A percentile compares a stretch with the other conserved stretches of the same genome.
These are phyloP conservation scores for Dysphania ambrosioides DNA, from an alignment of 148 eudicot genomes.

Conservation along the genomic window DNA sequence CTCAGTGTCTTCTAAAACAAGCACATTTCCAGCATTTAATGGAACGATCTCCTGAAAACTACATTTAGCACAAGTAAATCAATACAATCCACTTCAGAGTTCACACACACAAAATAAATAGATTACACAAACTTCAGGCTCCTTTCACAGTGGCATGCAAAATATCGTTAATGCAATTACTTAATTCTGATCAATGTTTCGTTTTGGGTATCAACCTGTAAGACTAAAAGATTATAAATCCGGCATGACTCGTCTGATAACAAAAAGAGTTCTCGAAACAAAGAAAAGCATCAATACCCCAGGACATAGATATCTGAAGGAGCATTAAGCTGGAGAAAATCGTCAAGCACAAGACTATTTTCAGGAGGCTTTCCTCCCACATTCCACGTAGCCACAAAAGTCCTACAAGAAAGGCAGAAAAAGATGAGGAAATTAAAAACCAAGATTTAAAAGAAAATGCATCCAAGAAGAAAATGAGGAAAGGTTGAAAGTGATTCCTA, in stretches of 20 bases:
- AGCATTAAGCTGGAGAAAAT: constrained; percentile 48
- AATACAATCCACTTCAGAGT: not conserved
- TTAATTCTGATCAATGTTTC: not conserved
- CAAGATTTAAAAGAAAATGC: not conserved
- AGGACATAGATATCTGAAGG: constrained; percentile 58
- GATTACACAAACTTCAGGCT: not conserved
- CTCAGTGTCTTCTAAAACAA: constrained; percentile 65
- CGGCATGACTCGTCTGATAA: not conserved
- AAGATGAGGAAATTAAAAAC: not conserved
- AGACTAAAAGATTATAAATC: not conserved
- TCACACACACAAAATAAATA: not conserved
- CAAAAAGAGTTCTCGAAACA: not conserved
- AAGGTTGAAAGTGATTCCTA: not conserved
- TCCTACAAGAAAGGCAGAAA: constrained; percentile 26
- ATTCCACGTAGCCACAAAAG: constrained; percentile 70
- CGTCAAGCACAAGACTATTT: constrained; percentile 46
- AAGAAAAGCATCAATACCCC: constrained; percentile 37
- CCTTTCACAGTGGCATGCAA: not conserved
- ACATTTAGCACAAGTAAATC: not conserved
- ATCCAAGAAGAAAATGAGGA: not conserved
- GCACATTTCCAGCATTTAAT: constrained; percentile 72
- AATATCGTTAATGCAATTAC: not conserved
- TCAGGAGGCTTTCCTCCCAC: constrained; percentile 63
- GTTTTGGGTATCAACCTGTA: not conserved
- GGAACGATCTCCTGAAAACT: constrained; percentile 84